These are phyloP conservation scores for Saccharomycopsis crataegensis DNA, from an alignment of 1,139 yeast genomes.

Conservation along the genomic window DNA sequence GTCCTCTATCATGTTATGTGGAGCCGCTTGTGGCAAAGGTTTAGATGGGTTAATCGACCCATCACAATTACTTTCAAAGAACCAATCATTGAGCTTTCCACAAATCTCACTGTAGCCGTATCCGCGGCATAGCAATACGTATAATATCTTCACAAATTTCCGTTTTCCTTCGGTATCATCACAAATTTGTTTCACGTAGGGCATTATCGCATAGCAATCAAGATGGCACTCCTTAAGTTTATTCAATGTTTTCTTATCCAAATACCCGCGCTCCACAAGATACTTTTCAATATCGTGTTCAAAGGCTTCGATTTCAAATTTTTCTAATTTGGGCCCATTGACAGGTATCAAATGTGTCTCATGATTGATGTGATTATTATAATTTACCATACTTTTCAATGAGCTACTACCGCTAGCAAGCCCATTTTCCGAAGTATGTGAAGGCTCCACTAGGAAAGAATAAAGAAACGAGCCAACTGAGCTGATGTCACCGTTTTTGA, in stretches of 20 bases:
- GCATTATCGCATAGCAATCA: conserved; percentile 2
- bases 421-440: neutral
- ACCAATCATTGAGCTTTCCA: neutral
- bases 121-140: neutral
- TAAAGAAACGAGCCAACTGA: neutral
- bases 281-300: neutral
- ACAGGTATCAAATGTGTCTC: no score
- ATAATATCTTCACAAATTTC: neutral
- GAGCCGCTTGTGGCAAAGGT: no score
- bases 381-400: no score
- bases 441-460: conserved; percentile 2
- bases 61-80: neutral
- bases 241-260: neutral
- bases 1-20: no score
- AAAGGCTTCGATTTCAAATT: neutral
- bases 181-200: neutral
- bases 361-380: no score
- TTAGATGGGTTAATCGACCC: no score
- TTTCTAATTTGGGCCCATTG: no score
- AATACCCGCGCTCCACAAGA: neutral
- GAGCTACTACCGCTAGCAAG: no score
- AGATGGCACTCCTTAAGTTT: neutral
- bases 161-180: neutral
- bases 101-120: neutral
- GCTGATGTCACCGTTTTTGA: neutral